These are phyloP conservation scores for Lachnellula willkommii DNA, from an alignment of 2,329 filamentous ascomycete species.

Conservation along the genomic window DNA sequence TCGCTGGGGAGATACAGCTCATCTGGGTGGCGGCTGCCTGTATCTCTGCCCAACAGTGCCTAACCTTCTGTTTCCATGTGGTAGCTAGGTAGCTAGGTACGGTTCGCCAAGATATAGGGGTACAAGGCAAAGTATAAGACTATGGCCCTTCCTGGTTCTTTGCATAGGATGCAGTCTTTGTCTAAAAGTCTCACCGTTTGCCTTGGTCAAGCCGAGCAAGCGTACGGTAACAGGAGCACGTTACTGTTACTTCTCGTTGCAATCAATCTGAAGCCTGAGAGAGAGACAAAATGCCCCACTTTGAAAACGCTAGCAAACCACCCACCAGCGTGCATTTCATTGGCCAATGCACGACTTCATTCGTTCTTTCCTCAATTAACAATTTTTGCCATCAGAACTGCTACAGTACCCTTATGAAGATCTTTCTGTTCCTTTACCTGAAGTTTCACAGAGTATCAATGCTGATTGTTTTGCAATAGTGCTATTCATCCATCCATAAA, in stretches of 20 bases:
- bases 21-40: background rate
- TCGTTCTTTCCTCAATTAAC: background rate
- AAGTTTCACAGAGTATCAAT: background rate
- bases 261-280: background rate
- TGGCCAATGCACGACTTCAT: background rate
- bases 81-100: too few species aligned
- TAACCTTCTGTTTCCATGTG: background rate
- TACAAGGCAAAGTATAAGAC: constrained; percentile 13
- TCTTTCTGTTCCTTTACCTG: background rate
- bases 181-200: background rate
- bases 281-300: background rate
- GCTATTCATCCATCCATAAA: background rate
- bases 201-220: background rate
- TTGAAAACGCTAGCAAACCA: background rate
- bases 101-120: background rate
- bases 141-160: constrained; percentile 4
- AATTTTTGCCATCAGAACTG: background rate
- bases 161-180: constrained; percentile 9
- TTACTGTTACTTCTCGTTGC: background rate
- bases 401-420: background rate
- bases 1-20: background rate
- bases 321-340: background rate
- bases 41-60: constrained; percentile 7
- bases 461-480: background rate
- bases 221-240: background rate